Percentiles rank a stretch among this genome's conserved stretches.
phyloP scores from a whole-genome alignment of 2,329 filamentous ascomycete genomes.

The Hortaea werneckii region DNA sequence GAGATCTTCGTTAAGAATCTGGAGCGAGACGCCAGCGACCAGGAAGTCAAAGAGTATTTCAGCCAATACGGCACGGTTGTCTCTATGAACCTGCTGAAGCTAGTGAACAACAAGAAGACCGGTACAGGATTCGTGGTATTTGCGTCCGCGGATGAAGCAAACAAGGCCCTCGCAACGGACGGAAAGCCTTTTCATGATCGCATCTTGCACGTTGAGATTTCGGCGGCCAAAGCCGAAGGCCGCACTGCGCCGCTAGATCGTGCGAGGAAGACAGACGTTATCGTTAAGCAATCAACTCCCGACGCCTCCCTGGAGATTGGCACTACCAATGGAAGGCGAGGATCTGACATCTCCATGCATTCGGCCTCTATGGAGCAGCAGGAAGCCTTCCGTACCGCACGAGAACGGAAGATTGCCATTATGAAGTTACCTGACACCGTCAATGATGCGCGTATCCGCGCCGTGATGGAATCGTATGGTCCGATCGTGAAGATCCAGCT shows the following conservation, averaged over 20 bases:
- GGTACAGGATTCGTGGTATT: conserved; percentile 78
- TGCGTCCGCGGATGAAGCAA: conserved; percentile 40
- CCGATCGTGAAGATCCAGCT: conserved; percentile 65
- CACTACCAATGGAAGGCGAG: conserved; percentile 13
- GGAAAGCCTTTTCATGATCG: conserved; percentile 25
- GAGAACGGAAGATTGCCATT: conserved; percentile 64
- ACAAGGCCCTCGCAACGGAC: conserved; percentile 24
- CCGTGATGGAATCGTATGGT: conserved; percentile 61
- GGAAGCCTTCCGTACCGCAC: conserved; percentile 18
- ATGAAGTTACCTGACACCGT: conserved; percentile 86
- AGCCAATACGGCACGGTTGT: conserved; percentile 65
- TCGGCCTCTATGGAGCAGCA: conserved; percentile 4
- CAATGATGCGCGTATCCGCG: conserved; percentile 72
- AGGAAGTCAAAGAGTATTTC: conserved; percentile 62
- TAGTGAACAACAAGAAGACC: conserved; percentile 56
- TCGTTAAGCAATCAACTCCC: conserved; percentile 17
- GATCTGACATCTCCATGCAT: conserved; percentile 21
- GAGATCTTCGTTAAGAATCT: conserved; percentile 83
- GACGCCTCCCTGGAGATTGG: conserved; percentile 15
- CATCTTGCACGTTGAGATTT: conserved; percentile 25
- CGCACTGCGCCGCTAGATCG: conserved; percentile 19
- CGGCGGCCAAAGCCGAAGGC: conserved; percentile 17
- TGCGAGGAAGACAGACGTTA: conserved; percentile 21
- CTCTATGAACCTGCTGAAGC: conserved; percentile 59
- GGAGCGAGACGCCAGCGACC: conserved; percentile 61